Evolutionary conservation across 1,284 basidiomycete species (phyloP), one percentile per base, ranked within the genome.

Genomic region (Violaceomyces palustris): DNA sequence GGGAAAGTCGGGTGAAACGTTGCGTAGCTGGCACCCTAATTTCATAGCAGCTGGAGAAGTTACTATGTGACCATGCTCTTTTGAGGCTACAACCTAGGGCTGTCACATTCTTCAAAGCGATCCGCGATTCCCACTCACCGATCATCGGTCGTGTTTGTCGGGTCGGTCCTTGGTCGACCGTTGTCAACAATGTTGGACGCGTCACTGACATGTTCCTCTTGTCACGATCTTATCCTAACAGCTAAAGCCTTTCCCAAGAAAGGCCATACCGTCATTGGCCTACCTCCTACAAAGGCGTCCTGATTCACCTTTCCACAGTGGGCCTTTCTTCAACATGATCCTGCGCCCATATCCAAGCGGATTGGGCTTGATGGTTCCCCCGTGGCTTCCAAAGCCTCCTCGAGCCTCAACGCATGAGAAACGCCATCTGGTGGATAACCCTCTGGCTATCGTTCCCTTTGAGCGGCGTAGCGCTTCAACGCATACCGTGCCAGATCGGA

Each of bases 61-160:
- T 35, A 42, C 53, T 61, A 61, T 47, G 53, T 43, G 41, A 44
- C 58, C 30, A 61, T 61, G 49, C 53, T 51, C 37, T 44, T 52
- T 51, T 51, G 49, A 49, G 52, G 58, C 49, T 47, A 61, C 58
- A 57, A 61, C 58, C 58, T 55, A 61, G 58, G 58, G 53, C 50
- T 26, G 9, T 34, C 18, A 43, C 41, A 43, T 36, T 29, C 24
- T 28, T 25, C 25, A 9, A n/a, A n/a, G n/a, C n/a, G n/a, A 36
- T 36, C 23, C 18, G 7, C 18, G 10, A 11, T 36, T 10, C 35
- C 18, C 7, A 31, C 45, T 42, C 34, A 50, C n/a, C n/a, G n/a
- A n/a, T n/a, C 52, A 55, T 47, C 43, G 19, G 41, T 33, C 35
- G 22, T 26, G 25, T 43, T 22, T 21, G 22, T 31, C 28, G 12